Conservation (phyloP, 495 filamentous ascomycete genomes). For the Poronia punctata region DNA sequence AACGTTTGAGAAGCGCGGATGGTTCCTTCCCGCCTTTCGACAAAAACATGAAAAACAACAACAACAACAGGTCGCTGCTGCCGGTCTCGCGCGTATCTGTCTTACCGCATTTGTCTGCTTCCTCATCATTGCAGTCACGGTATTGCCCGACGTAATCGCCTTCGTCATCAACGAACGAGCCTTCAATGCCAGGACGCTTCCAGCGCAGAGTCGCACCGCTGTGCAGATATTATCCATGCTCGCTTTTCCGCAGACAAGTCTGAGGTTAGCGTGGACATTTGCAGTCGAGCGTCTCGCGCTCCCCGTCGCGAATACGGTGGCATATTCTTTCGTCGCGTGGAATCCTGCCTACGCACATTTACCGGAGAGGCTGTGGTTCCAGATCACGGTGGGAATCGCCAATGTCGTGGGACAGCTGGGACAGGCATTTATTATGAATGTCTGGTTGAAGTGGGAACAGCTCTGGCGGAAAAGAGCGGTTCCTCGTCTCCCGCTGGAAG, state of each 20-base stretch:
- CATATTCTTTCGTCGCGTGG: constrained; percentile 7
- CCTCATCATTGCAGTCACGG: constrained; percentile 4
- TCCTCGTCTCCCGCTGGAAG: not conserved
- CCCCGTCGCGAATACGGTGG: constrained; percentile 5
- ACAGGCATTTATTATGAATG: constrained; percentile 6
- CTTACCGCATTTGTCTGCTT: constrained; percentile 3
- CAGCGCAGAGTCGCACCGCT: constrained; percentile 3
- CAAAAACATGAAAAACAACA: too few relatives aligned
- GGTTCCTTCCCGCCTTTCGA: not conserved
- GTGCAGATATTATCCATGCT: constrained; percentile 3
- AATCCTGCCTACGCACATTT: constrained; percentile 3
- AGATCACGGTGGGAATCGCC: constrained; percentile 4
- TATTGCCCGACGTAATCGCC: constrained; percentile 4
- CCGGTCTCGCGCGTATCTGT: too few relatives aligned
- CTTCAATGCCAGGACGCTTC: constrained; percentile 6
- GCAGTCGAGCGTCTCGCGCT: constrained; percentile 5
- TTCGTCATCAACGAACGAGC: constrained; percentile 4
- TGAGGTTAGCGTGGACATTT: constrained; percentile 5
- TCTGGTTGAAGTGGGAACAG: constrained; percentile 5
- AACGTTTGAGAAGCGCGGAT: constrained; percentile 1
- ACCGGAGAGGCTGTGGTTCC: constrained; percentile 4
- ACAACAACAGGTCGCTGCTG: too few relatives aligned
- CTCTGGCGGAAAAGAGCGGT: constrained; percentile 1
- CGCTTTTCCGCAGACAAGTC: not conserved
- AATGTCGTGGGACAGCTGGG: constrained; percentile 6